Evolutionary conservation across 805 yeast genomes (phyloP).

Genomic region (Ogataea pini): DNA sequence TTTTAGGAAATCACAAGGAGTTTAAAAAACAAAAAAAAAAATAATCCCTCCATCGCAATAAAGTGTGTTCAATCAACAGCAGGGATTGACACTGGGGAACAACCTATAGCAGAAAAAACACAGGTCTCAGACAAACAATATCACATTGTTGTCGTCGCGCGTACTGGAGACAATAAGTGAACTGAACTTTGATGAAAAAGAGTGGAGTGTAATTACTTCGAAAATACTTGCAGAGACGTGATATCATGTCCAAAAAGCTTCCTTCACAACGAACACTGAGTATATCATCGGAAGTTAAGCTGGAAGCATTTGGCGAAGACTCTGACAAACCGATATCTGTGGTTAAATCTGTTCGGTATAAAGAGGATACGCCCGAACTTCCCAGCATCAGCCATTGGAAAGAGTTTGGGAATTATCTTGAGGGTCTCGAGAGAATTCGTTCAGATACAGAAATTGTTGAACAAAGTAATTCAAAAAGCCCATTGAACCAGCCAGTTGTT

Average conservation of each 20-base stretch:
- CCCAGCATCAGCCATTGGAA: slow-evolving; percentile 36
- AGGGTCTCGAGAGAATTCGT: slow-evolving; percentile 27
- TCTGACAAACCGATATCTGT: slow-evolving; percentile 25
- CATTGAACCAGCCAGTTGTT: slow-evolving; percentile 40
- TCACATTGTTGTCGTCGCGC: too few species aligned
- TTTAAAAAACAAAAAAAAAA: too few species aligned
- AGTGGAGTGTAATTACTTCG: not conserved
- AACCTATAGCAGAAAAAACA: too few species aligned
- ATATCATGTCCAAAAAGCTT: slow-evolving; percentile 18
- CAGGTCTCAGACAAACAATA: too few species aligned
- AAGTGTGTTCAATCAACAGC: too few species aligned
- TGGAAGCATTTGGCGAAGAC: slow-evolving; percentile 29
- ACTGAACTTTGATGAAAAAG: not conserved
- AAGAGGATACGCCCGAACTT: slow-evolving; percentile 12
- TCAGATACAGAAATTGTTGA: slow-evolving; percentile 15
- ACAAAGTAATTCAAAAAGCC: slow-evolving; percentile 28
- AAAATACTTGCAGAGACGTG: too few species aligned
- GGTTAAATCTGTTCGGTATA: slow-evolving; percentile 11
- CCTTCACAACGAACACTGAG: slow-evolving; percentile 13
- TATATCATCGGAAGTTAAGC: slow-evolving; percentile 27
- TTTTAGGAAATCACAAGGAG: too few species aligned
- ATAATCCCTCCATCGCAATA: too few species aligned
- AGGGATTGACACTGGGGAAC: too few species aligned
- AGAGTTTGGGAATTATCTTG: slow-evolving; percentile 37
- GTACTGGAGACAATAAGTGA: not conserved